Percentiles rank a stretch among this genome's conserved stretches.
Conservation (phyloP, 306 rosid genomes). For the Potentilla sterilis region DNA sequence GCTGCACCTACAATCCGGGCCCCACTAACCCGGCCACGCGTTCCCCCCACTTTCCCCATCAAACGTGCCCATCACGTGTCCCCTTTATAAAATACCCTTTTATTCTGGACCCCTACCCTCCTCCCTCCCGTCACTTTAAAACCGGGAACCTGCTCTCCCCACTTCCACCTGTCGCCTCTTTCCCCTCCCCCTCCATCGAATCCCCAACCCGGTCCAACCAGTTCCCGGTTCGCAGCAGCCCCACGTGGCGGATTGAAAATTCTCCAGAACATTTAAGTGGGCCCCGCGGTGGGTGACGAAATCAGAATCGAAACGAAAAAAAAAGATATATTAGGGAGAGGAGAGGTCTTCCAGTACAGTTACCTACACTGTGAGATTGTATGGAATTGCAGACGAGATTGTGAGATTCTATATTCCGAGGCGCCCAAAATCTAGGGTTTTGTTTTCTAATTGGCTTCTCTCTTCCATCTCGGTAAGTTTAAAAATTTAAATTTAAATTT, state of each 20-base stretch:
- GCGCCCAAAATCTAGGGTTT: slow-evolving; percentile 53
- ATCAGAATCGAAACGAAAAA: slow-evolving; percentile 11
- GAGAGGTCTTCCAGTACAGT: slow-evolving; percentile 24
- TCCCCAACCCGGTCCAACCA: slow-evolving; percentile 12
- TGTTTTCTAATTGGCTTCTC: slow-evolving; percentile 15
- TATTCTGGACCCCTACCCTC: neutral
- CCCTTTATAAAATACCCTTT: slow-evolving; percentile 14
- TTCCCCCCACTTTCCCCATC: slow-evolving; percentile 41
- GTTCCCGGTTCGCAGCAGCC: neutral
- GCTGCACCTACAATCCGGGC: slow-evolving; percentile 34
- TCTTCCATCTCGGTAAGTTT: slow-evolving; percentile 13
- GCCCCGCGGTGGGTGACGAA: slow-evolving; percentile 49
- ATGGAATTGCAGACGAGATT: slow-evolving; percentile 42
- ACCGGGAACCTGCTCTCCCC: slow-evolving; percentile 38
- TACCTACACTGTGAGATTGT: neutral
- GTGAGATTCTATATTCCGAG: slow-evolving; percentile 41
- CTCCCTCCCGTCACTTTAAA: neutral
- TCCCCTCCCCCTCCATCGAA: neutral
- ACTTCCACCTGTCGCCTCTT: neutral
- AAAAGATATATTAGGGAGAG: slow-evolving; percentile 20
- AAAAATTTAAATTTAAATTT: neutral
- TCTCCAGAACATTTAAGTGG: neutral
- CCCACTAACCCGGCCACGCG: slow-evolving; percentile 61
- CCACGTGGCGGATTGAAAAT: slow-evolving; percentile 38
- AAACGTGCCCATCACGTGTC: slow-evolving; percentile 66